Evolutionary conservation across 148 eudicot species (phyloP).

Genomic region (Arctostaphylos glauca): DNA sequence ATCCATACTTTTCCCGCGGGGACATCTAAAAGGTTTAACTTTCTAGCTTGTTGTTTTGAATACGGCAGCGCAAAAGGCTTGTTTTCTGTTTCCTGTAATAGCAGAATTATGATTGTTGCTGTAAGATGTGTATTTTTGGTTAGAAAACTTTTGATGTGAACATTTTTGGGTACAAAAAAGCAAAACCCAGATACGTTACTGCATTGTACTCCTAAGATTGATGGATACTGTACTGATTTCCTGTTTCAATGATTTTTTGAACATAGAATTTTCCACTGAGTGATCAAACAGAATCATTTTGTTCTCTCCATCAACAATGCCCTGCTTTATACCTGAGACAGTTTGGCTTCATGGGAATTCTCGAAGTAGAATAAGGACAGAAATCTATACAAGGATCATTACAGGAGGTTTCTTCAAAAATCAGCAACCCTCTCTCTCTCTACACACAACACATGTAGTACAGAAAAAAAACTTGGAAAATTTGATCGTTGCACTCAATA

Average conservation of each 20-base stretch:
- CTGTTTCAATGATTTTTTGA: not conserved
- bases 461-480: no score
- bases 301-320: not conserved
- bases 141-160: not conserved
- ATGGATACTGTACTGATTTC: not conserved
- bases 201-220: conserved; percentile 1
- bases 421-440: no score
- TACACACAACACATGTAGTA: no score
- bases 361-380: no score
- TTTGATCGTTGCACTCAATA: no score
- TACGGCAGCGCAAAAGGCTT: not conserved
- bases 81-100: not conserved
- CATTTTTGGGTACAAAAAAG: not conserved
- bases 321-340: not conserved
- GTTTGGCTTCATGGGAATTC: no score
- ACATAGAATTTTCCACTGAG: not conserved
- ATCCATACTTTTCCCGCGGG: not conserved
- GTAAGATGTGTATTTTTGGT: conserved; percentile 16
- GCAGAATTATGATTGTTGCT: not conserved
- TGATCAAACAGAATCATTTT: not conserved
- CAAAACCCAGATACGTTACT: not conserved
- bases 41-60: not conserved
- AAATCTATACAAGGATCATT: no score
- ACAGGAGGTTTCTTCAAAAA: no score
- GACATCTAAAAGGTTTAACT: not conserved